Percentiles rank a stretch among this genome's conserved stretches.
Conservation (phyloP, 2,329 filamentous ascomycete species). For the Graphiopsis chlorocephala region DNA sequence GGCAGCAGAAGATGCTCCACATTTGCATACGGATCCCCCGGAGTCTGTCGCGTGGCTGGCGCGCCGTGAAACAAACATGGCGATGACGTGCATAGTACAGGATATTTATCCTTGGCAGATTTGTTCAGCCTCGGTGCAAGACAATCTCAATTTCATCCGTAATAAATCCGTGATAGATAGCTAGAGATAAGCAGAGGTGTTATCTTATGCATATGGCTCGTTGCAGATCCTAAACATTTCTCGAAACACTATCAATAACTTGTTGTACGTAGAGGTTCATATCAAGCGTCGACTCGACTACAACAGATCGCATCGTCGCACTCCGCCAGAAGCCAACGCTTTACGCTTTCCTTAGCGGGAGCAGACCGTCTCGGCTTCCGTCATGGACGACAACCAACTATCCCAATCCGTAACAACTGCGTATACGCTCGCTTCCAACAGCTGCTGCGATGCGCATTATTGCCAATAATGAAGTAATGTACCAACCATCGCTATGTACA, state of each 20-base stretch:
- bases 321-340: background rate
- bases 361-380: conserved; percentile 1
- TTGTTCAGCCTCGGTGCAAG: background rate
- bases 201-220: background rate
- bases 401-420: background rate
- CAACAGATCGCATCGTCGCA: background rate
- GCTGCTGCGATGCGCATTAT: background rate
- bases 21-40: background rate
- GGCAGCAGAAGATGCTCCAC: background rate
- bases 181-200: background rate
- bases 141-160: background rate
- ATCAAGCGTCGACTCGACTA: background rate
- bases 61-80: background rate
- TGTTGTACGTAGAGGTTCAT: background rate
- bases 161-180: background rate
- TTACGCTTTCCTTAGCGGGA: conserved; percentile 12
- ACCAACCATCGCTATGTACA: background rate
- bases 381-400: background rate
- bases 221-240: background rate
- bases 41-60: background rate
- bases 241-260: background rate
- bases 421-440: background rate
- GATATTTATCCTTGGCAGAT: background rate
- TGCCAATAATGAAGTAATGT: background rate
- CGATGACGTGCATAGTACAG: background rate